These are phyloP conservation scores for Apiotrichum akiyoshidainum DNA, from an alignment of 1,284 basidiomycete genomes.

Conservation along the genomic window DNA sequence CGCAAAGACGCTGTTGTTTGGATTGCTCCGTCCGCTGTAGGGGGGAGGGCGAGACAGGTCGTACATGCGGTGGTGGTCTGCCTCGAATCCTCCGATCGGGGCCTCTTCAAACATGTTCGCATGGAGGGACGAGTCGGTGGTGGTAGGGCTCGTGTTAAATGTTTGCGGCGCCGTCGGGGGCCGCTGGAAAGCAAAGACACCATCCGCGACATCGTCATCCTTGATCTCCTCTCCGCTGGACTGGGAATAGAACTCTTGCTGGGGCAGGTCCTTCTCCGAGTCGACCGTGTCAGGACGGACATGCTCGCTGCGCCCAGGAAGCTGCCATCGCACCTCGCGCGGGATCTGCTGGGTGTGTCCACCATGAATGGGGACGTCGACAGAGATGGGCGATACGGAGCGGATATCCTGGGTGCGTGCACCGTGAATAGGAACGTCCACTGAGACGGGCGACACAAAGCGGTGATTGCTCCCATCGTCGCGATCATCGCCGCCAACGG, in stretches of 20 bases:
- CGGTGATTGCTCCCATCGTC: no score
- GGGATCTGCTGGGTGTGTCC: neutral
- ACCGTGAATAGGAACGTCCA: no score
- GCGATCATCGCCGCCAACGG: neutral
- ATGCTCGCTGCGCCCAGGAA: neutral
- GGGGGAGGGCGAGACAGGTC: slow-evolving; percentile 31
- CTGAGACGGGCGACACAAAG: no score
- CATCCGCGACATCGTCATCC: slow-evolving; percentile 62
- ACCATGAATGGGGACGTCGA: neutral
- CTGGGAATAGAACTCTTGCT: neutral
- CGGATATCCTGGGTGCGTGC: no score
- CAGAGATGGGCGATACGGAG: neutral
- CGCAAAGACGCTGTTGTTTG: slow-evolving; percentile 38
- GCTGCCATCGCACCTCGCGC: neutral
- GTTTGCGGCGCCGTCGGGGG: slow-evolving; percentile 32
- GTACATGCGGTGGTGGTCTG: slow-evolving; percentile 20
- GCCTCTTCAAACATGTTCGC: neutral
- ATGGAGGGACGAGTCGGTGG: neutral
- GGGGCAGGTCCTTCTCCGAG: slow-evolving; percentile 16
- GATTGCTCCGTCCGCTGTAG: slow-evolving; percentile 37
- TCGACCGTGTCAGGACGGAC: neutral
- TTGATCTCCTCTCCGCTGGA: slow-evolving; percentile 28
- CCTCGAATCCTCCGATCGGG: slow-evolving; percentile 28
- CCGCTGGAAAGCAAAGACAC: slow-evolving; percentile 46
- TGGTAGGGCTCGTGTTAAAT: neutral